Evolutionary conservation across 2,329 filamentous ascomycete genomes (phyloP).

Genomic region (Neofusicoccum kwambonambiense): DNA sequence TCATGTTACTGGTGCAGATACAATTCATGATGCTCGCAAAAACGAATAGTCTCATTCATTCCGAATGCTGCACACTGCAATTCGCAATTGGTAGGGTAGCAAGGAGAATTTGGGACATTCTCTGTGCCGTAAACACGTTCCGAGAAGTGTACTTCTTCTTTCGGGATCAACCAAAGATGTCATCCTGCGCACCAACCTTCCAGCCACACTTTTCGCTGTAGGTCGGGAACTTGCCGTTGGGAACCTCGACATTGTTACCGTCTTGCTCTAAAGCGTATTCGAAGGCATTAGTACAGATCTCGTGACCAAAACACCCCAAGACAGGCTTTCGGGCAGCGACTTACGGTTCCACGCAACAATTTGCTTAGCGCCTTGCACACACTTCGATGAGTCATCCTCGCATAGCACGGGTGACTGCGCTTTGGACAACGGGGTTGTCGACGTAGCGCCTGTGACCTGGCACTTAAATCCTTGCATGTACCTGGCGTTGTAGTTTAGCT

Average conservation of each 20-base stretch:
- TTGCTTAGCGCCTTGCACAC: slow-evolving; percentile 50
- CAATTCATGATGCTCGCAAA: too few species aligned
- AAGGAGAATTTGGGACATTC: too few species aligned
- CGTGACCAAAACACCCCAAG: rapidly evolving
- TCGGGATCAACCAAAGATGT: slow-evolving; percentile 23
- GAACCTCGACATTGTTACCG: slow-evolving; percentile 28
- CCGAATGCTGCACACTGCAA: too few species aligned
- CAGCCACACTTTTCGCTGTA: slow-evolving; percentile 30
- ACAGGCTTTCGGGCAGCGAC: neutral
- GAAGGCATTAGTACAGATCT: neutral
- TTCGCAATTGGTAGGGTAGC: too few species aligned
- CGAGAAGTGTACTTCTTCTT: too few species aligned
- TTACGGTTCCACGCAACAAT: slow-evolving; percentile 49
- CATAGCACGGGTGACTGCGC: slow-evolving; percentile 47
- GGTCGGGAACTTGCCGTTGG: slow-evolving; percentile 21
- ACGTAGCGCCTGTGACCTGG: slow-evolving; percentile 46
- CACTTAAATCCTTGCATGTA: slow-evolving; percentile 54
- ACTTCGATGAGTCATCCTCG: slow-evolving; percentile 41
- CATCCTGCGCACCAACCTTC: slow-evolving; percentile 25
- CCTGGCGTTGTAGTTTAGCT: slow-evolving; percentile 17
- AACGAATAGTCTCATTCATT: too few species aligned
- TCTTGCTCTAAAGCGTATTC: slow-evolving; percentile 13
- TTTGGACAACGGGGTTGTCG: slow-evolving; percentile 41
- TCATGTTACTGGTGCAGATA: too few species aligned
- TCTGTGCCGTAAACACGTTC: too few species aligned